Base-by-base conservation (phyloP, 2,329 filamentous ascomycete species). In the Claviceps digitariae region DNA sequence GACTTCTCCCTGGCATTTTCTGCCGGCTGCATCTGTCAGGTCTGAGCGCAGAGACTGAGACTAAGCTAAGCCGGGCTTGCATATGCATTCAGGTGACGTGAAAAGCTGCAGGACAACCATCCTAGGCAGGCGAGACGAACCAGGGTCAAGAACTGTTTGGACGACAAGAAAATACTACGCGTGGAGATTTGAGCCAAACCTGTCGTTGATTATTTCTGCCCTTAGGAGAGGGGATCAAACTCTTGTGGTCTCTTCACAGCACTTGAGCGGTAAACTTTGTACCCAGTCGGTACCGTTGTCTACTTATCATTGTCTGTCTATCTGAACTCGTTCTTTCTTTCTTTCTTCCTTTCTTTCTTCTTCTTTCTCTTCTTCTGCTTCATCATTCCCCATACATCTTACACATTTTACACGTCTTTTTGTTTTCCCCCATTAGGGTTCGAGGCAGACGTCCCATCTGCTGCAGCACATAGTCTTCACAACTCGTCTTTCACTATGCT, bases 401-500 rank as follows among this genome's bases (percentile, higher is more conserved):
- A 13, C 15, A 13, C 34, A 36, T 36, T 36, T 36, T 38, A 34
- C 36, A 12, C 48, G n/a, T 8, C 20, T 15, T 20, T 4, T 40
- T 21, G 9, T 40, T n/a, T n/a, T n/a, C n/a, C n/a, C n/a, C 38
- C 50, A 38, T 36, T 41, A 21, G 31, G 17, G 45, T 40, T 40
- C 45, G 29, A 52, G 23, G 12, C 29, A 29, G 31, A 17, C 44
- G 23, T 51, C 17, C 21, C 29, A 45, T 49, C 21, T 36, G 5
- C 21, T 36, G 5, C 36, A 31, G 21, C 27, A 29, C 36, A 47
- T 29, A 15, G 44, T 41, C 27, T 29, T 52, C 53, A 40, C 12
- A 47, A 21, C 25, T 50, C 47, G 29, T 29, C 50, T 27, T 15
- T 34, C 52, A 52, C 25, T 15, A 56, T 58, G 57, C 43, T 57